These are phyloP conservation scores for Melaleuca quinquenervia DNA, from an alignment of 345 rosid species.

Conservation along the genomic window DNA sequence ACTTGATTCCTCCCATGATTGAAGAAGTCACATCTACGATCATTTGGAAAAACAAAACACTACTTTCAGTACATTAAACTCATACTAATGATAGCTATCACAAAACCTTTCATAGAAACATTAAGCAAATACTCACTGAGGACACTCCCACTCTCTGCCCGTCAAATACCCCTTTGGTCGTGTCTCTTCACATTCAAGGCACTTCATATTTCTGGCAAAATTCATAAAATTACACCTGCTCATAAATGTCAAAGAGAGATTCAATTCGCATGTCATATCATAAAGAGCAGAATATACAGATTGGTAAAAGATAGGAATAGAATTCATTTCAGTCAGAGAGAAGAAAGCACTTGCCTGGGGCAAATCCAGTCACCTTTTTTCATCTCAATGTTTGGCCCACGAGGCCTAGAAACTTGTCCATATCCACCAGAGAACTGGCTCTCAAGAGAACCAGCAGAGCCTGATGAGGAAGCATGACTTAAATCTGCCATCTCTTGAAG, in stretches of 20 bases:
- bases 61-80: neutral
- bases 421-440: constrained; percentile 27
- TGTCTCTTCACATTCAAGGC: constrained; percentile 80
- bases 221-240: constrained; percentile 91
- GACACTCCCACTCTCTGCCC: constrained; percentile 97
- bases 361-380: constrained; percentile 96
- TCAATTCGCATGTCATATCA: neutral
- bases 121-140: constrained; percentile 58
- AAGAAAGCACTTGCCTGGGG: constrained; percentile 33
- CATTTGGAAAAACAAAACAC: neutral
- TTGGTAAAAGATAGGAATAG: neutral
- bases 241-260: neutral
- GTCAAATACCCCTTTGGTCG: constrained; percentile 79
- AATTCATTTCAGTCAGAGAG: neutral
- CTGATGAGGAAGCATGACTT: constrained; percentile 13
- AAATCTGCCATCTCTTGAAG: constrained; percentile 46
- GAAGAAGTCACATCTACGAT: constrained; percentile 70
- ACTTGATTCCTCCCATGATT: constrained; percentile 64
- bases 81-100: neutral
- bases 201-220: constrained; percentile 78
- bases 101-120: neutral
- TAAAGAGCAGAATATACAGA: neutral
- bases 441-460: constrained; percentile 12
- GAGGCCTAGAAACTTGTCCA: constrained; percentile 32
- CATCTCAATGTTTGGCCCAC: constrained; percentile 53